Evolutionary conservation across 805 yeast genomes (phyloP), one percentile per base, ranked within the genome.

Genomic region (Lipomyces chichibuensis): DNA sequence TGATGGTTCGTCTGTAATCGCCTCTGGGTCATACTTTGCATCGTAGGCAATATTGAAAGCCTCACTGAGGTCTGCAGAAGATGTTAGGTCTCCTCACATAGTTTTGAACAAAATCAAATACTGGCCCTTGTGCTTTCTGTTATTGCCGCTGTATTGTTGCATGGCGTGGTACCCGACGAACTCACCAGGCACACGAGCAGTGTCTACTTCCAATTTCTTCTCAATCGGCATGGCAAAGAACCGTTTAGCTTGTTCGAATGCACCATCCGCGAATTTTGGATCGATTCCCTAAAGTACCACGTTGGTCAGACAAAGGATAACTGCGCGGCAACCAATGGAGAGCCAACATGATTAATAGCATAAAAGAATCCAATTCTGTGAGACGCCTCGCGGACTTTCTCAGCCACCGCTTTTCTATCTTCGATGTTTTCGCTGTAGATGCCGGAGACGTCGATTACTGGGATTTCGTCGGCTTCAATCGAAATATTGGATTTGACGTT

Each of bases 31-130:
- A 33, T 69, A 73, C 3, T 58, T 67, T 35, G 73, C 73, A 57
- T 75, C 77, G 52, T 76, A 74, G 54, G 76, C 75, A 52, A 75
- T 69, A 62, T 78, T 77, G 69, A 77, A 78, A 1, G 80, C 78
- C 64, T 79, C 82, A 64, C 74, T 75, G 54, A 77, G 74, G 63
- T 78, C 82, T 17, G 63, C 66, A 52, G 46, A 59, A 49, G 65
- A 64, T 58, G 59, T 29, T 33, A 29, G 27, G 29, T 29, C 49
- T 11, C 13, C 6, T 14, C 32, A 4, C 9, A 25, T 29, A 52
- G 27, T 11, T 14, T 14, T 11, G 23, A 49, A 14, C 9, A 32
- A 11, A 11, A 37, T 29, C 20, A 32, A 32, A 23, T 27, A 56
- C 49, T 11, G 5, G 17, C 59, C 59, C 68, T 67, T 59, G 64